Base-by-base conservation (phyloP, 352 stramenopile species). In the Globisporangium carolinianum region DNA sequence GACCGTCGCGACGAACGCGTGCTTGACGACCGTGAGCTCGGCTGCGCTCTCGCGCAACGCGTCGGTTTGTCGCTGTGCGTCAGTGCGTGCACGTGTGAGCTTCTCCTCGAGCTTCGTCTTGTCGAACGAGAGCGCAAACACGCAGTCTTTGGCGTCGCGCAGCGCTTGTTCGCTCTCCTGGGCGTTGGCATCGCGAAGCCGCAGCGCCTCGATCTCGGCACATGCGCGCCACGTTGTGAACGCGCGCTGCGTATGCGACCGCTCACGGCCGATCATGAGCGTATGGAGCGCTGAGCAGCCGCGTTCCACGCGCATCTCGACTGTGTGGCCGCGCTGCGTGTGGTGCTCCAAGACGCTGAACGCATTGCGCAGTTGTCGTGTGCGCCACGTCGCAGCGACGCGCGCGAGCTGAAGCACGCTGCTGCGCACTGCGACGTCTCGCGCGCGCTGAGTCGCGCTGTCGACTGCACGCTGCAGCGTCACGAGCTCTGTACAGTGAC, bases 11-110 rank as follows among this genome's bases (percentile, higher is more conserved):
- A 86, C 70, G 62, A 72, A 91, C 2, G 73, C 73, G 49, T 91
- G 79, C 61, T 91, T 91, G n/a, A 79, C 81, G 6, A 89, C 66
- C 36, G 77, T 69, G 37, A 91, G 62, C 55, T 91, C 76, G 0
- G 81, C 72, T 2, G 54, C 61, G 39, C 72, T 71, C 36, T 86
- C 72, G 2, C 53, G 67, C 48, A 86, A n/a, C 18, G 88, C 71
- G 15, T 73, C 68, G 14, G 54, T 61, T 10, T 81, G 56, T 3
- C 61, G 68, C 53, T 80, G 58, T 6, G 39, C 48, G 3, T 84
- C 73, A 11, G 78, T 65, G 11, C 53, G 46, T 24, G 67, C 60
- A 7, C 47, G 43, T 50, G 76, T 57, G 9, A 87, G 63, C 45
- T 86, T 82, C 10, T 89, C 79, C 55, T 86, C 76, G 4, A 87